These are phyloP conservation scores for Tolypocladium ovalisporum DNA, from an alignment of 2,329 filamentous ascomycete genomes.

Conservation along the genomic window DNA sequence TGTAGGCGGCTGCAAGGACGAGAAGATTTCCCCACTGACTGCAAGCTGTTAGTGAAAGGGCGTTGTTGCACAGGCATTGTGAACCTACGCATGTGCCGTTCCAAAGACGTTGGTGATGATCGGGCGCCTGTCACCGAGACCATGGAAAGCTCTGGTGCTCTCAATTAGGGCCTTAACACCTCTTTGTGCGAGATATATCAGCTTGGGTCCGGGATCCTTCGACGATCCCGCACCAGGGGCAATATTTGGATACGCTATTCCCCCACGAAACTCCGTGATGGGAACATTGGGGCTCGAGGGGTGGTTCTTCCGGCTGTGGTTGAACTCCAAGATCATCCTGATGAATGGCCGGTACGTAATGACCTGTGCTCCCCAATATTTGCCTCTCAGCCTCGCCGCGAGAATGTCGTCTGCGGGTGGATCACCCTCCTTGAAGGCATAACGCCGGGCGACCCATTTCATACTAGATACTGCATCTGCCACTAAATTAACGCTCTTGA, in stretches of 20 bases:
- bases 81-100: constrained; percentile 84
- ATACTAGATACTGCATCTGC: constrained; percentile 30
- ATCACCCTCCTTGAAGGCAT: constrained; percentile 54
- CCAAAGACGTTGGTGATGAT: constrained; percentile 96
- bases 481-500: constrained; percentile 35
- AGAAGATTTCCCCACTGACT: constrained; percentile 97
- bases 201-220: constrained; percentile 29
- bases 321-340: constrained; percentile 42
- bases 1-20: constrained; percentile 74
- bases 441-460: constrained; percentile 36
- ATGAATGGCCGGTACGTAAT: constrained; percentile 79
- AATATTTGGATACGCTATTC: constrained; percentile 25
- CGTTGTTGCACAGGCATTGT: background rate
- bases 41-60: constrained; percentile 6
- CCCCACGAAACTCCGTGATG: constrained; percentile 23
- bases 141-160: constrained; percentile 75
- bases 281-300: constrained; percentile 21
- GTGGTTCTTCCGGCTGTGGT: constrained; percentile 24
- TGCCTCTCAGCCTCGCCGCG: constrained; percentile 72
- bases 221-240: constrained; percentile 23
- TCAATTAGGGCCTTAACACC: constrained; percentile 68
- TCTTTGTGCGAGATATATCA: constrained; percentile 41
- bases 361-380: constrained; percentile 87
- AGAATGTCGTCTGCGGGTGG: constrained; percentile 67
- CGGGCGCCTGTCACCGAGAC: constrained; percentile 50